Base-by-base conservation (phyloP, 306 rosid species). In the Medicago ruthenica region DNA sequence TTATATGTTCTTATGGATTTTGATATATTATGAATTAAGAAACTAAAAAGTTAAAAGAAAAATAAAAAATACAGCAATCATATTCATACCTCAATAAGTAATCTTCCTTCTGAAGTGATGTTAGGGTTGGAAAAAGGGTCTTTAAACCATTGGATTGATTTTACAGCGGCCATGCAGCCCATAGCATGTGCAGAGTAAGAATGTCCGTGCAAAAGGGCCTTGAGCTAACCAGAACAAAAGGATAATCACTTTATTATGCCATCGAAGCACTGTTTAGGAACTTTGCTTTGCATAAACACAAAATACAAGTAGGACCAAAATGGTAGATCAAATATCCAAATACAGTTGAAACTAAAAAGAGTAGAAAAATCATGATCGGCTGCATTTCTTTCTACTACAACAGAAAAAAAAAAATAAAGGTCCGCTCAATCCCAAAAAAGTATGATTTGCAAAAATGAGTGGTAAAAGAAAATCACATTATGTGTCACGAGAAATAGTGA, bases 201-300 rank as follows among this genome's bases (percentile, higher is more conserved):
- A 81, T 95, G 98, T 34, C 98, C 98, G 50, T 95, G 98, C 87
- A 95, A 81, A 70, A 95, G 98, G 61, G 98, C 98, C 80, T 76
- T 85, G 72, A 87, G 92, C 98, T 92, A 84, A 81, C 66, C 82
- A 84, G 53, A 82, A 79, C 47, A 79, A 74, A 73, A 67, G 73
- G 36, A 79, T 65, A 42, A 74, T 67, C 48, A 68, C 15, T 77
- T 69, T 27, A 74, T 44, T 31, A 75, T 74, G 70, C 76, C 59
- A 73, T 61, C 82, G 76, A 61, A 60, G 68, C 47, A 77, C 9
- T 63, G 60, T 24, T 41, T 47, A 81, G 40, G 67, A 85, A 68
- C 59, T 48, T 73, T 48, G 64, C 76, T 65, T 70, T 14, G 62
- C 67, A 67, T 65, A 70, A 62, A 50, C 60, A 75, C 47, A 50